Base-by-base conservation (phyloP, 2,329 filamentous ascomycete genomes). In the Aspergillus unguis region DNA sequence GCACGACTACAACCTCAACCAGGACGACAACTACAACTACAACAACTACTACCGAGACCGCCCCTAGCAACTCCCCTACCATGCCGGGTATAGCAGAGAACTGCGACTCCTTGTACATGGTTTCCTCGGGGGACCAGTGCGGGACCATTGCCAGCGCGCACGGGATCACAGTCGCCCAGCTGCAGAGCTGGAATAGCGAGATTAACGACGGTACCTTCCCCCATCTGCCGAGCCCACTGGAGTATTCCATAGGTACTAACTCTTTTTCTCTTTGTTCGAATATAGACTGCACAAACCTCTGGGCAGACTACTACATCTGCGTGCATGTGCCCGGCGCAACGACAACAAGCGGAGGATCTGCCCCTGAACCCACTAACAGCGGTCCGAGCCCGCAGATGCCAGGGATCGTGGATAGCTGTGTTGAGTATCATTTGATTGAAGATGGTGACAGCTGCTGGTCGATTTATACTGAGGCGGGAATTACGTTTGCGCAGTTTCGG, bases 281-380 rank as follows among this genome's bases (percentile, higher is more conserved):
- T 25, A 37, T 17, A 48, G 46, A 41, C 11, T 52, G 50, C 36
- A 17, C 23, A 9, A 35, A 45, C 36, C 50, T 52, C 9, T 52
- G 36, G 36, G 23, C 43, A 4, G 50, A 43, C 29, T 52, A 52
- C 44, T 52, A 52, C 31, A 27, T 52, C 23, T 52, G 50, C 17
- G 44, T 52, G 3, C 17, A 37, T 5, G 28, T 46, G 2, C 26
- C 44, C 5, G 50, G 37, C 29, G 28, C 37, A 33, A 45, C 27
- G 5, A 40, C 27, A 4, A 40, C 36, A 3, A 36, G 17, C 4
- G 17, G 41, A 6, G 5, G 17, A 17, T 17, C 29, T 6, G 23
- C 26, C 5, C 44, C 44, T 6, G 25, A 28, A 3, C 32, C 44
- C 9, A 36, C 44, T 0, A n/a, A 25, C 8, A 26, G 5, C 6